phyloP scores from a whole-genome alignment of 2,329 filamentous ascomycete genomes.

The Stachybotrys echinatus region DNA sequence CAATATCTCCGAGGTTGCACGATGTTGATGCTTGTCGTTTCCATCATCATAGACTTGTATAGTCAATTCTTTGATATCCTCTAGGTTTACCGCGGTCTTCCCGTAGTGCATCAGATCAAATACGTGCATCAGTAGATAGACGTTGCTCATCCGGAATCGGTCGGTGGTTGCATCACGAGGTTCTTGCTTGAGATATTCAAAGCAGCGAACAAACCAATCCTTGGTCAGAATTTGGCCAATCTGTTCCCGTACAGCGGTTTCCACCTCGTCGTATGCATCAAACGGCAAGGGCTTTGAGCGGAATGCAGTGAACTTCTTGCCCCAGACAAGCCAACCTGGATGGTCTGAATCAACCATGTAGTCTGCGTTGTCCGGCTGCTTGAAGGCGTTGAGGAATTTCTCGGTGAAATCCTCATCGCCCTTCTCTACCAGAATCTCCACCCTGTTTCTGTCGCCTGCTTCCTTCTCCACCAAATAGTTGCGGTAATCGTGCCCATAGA shows the following conservation, averaged over 20 bases:
- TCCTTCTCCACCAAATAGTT: slow-evolving; percentile 83
- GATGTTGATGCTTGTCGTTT: slow-evolving; percentile 95
- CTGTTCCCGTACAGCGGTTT: slow-evolving; percentile 66
- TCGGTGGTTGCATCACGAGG: slow-evolving; percentile 77
- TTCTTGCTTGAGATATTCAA: slow-evolving; percentile 93
- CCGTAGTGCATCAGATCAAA: slow-evolving; percentile 86
- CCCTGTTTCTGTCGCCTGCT: slow-evolving; percentile 63
- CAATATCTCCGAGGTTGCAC: slow-evolving; percentile 89
- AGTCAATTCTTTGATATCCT: slow-evolving; percentile 81
- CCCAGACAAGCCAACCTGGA: slow-evolving; percentile 96
- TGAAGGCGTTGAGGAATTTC: slow-evolving; percentile 73
- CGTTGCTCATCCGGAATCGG: slow-evolving; percentile 83
- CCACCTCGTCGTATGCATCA: slow-evolving; percentile 72
- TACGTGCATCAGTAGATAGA: slow-evolving; percentile 80
- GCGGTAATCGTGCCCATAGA: slow-evolving; percentile 80
- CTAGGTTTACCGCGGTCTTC: slow-evolving; percentile 70
- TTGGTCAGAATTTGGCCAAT: slow-evolving; percentile 77
- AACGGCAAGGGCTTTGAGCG: slow-evolving; percentile 65
- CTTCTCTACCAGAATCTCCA: slow-evolving; percentile 67
- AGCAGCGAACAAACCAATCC: slow-evolving; percentile 82
- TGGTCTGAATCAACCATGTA: slow-evolving; percentile 91
- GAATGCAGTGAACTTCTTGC: slow-evolving; percentile 76
- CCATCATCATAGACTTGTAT: slow-evolving; percentile 81
- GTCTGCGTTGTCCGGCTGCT: slow-evolving; percentile 59
- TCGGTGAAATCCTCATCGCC: slow-evolving; percentile 75